A percentile compares a stretch with the other conserved stretches of the same genome.
Conservation (phyloP, 805 yeast species). For the Metschnikowia rubicola region DNA sequence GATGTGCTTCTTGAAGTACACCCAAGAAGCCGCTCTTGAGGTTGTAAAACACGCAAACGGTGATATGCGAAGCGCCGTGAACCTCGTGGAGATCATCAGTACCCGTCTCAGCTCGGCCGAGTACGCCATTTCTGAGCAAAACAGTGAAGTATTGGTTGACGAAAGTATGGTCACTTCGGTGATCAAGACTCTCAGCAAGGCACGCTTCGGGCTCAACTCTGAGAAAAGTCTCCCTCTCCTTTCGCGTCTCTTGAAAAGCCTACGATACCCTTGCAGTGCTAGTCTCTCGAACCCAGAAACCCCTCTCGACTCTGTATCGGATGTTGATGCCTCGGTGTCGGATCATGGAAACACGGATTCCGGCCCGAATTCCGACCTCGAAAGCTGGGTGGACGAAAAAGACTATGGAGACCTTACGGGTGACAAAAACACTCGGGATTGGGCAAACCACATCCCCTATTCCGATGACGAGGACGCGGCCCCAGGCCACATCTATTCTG, state of each 20-base stretch:
- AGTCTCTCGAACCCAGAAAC: too few species aligned
- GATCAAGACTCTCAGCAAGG: conserved; percentile 8
- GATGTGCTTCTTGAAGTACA: conserved; percentile 15
- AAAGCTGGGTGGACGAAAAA: conserved; percentile 7
- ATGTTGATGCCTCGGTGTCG: background rate
- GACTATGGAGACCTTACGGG: background rate
- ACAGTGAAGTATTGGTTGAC: background rate
- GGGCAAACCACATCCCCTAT: conserved; percentile 26
- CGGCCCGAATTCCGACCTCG: background rate
- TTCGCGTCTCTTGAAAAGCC: conserved; percentile 15
- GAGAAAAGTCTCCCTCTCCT: conserved; percentile 16
- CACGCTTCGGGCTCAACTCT: conserved; percentile 19
- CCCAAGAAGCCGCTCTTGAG: conserved; percentile 12
- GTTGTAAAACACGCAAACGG: conserved; percentile 24
- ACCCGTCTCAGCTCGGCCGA: conserved; percentile 6
- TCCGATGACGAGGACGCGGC: conserved; percentile 29
- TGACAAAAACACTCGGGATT: background rate
- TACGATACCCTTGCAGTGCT: background rate
- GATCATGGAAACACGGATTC: background rate
- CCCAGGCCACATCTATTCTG: conserved; percentile 8
- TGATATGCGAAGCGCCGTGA: conserved; percentile 35
- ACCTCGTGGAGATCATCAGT: conserved; percentile 30
- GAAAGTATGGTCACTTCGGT: background rate
- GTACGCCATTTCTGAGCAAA: background rate
- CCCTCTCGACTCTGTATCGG: background rate